Base-by-base conservation (phyloP, 163 green algal genomes). In the Scenedesmus sp. region DNA sequence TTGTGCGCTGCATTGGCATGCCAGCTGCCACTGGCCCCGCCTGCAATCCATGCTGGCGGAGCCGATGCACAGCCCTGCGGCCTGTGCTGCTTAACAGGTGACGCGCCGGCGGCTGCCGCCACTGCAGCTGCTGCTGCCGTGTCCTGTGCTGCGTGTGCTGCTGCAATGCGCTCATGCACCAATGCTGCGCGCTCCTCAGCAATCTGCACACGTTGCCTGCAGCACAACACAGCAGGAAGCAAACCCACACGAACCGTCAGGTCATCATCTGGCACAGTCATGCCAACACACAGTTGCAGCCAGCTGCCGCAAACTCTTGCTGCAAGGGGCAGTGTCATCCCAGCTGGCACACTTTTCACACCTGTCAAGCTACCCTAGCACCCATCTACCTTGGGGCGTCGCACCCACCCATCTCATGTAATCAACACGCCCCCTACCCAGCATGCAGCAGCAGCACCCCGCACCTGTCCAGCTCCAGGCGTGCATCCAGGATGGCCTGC, bases 401-500 rank as follows among this genome's bases (percentile, higher is more conserved):
- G 8, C 6, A 9, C 16, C 46, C 16, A 55, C 18, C 12, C 18
- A 62, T 23, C 16, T 87, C 4, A 16, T 16, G 56, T 20, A 46
- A 52, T n/a, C 16, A 16, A 5, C 46, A n/a, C 82, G n/a, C n/a
- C 52, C 57, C 8, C 34, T 46, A 46, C 34, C 34, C 34, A 46
- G 34, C 34, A 46, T 46, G 34, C 34, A 46, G 34, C 34, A 23
- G 1, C 52, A 26, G 12, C 54, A 23, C 13, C 15, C 16, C 87
- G 13, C 76, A 87, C 87, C 87, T 90, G 90, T 93, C 90, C 59
- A 93, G 84, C 2, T 82, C 54, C n/a, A 90, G 23, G 8, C 90
- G 84, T 6, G 83, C 90, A 9, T 82, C 56, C 57, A 86, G 26
- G 7, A 93, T 13, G 7, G 59, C 73, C 73, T 86, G 34, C 23